phyloP scores from a whole-genome alignment of 2,329 filamentous ascomycete genomes.

The Fusarium sp. region DNA sequence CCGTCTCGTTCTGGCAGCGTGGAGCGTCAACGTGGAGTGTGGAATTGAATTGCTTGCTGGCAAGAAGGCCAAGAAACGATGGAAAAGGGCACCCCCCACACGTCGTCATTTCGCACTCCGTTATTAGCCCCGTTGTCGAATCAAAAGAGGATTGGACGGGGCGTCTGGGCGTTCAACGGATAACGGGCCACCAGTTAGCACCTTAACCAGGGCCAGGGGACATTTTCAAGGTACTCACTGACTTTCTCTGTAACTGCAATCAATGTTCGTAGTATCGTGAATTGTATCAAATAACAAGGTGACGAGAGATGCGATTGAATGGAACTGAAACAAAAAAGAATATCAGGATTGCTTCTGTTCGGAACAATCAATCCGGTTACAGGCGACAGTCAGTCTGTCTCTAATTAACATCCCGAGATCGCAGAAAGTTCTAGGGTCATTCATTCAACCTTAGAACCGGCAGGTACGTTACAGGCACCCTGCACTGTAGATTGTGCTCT shows the following conservation, averaged over 20 bases:
- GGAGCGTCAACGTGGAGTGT: constrained; percentile 10
- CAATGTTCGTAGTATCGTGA: not conserved
- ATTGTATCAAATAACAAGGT: not conserved
- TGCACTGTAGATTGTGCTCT: constrained; percentile 16
- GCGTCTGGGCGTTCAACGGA: constrained; percentile 42
- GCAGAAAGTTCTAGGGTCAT: not conserved
- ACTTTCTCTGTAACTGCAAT: not conserved
- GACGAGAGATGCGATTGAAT: not conserved
- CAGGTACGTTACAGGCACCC: constrained; percentile 15
- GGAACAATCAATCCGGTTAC: constrained; percentile 13
- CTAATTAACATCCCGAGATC: constrained; percentile 15
- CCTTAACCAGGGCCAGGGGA: constrained; percentile 24
- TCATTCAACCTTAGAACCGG: not conserved
- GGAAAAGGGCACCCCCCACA: constrained; percentile 42
- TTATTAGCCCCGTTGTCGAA: constrained; percentile 46
- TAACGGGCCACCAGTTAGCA: constrained; percentile 29
- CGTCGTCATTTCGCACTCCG: constrained; percentile 46
- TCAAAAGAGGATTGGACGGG: constrained; percentile 40
- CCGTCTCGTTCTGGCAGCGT: constrained; percentile 32
- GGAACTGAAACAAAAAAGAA: not conserved
- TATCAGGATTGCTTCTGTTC: not conserved
- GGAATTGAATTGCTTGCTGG: constrained; percentile 35
- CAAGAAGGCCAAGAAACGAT: constrained; percentile 37
- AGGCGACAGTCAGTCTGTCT: constrained; percentile 10
- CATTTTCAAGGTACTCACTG: not conserved